Percentiles rank a stretch among this genome's conserved stretches.
phyloP scores from a whole-genome alignment of 495 filamentous ascomycete species.

The Tirmania nivea region DNA sequence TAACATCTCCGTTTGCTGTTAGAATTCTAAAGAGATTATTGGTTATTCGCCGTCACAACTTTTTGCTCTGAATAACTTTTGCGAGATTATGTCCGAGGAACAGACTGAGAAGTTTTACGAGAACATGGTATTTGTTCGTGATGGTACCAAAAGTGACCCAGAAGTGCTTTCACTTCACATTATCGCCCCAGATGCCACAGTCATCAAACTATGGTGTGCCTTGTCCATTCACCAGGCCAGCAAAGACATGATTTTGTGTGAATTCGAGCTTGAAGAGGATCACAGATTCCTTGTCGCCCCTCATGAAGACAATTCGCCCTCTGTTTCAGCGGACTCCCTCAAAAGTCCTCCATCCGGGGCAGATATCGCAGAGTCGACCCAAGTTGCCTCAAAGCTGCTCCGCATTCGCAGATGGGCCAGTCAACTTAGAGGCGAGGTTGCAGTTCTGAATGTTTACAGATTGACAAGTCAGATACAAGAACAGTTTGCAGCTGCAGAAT shows the following conservation, averaged over 20 bases:
- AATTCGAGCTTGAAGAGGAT: conserved; percentile 83
- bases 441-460: conserved; percentile 84
- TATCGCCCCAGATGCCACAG: conserved; percentile 25
- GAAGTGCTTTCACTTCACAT: conserved; percentile 70
- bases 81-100: conserved; percentile 60
- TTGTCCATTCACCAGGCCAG: conserved; percentile 44
- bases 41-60: conserved; percentile 61
- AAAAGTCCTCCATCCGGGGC: conserved; percentile 43
- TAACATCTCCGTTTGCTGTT: neutral
- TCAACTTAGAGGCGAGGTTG: conserved; percentile 58
- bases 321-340: conserved; percentile 52
- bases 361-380: conserved; percentile 52
- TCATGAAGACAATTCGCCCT: conserved; percentile 31
- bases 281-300: conserved; percentile 42
- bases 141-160: conserved; percentile 57
- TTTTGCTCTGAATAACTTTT: conserved; percentile 53
- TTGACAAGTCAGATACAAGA: conserved; percentile 76
- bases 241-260: conserved; percentile 56
- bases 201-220: conserved; percentile 67
- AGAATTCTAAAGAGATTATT: conserved; percentile 52
- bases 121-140: conserved; percentile 68
- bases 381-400: conserved; percentile 52
- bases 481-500: conserved; percentile 42
- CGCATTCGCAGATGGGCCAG: conserved; percentile 58
- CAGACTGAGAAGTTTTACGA: conserved; percentile 65